Conservation (phyloP, 768 basidiomycete species). For the Boletus barrowsii region DNA sequence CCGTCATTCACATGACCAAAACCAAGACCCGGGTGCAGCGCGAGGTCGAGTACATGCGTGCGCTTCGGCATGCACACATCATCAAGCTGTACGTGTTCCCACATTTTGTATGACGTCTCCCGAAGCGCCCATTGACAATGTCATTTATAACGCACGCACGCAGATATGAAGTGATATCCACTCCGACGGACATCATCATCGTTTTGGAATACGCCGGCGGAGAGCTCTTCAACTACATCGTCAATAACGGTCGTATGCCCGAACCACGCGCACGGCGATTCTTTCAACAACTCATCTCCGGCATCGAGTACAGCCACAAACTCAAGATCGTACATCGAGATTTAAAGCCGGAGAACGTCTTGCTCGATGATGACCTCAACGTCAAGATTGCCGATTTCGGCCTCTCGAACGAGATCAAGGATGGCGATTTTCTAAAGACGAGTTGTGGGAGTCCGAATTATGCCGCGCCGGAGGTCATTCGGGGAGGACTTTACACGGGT, state of each 20-base stretch:
- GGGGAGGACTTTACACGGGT: slow-evolving; percentile 91
- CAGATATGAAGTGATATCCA: slow-evolving; percentile 88
- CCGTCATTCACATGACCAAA: slow-evolving; percentile 86
- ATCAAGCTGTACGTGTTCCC: slow-evolving; percentile 78
- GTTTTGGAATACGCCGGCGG: slow-evolving; percentile 96
- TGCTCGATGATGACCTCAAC: slow-evolving; percentile 79
- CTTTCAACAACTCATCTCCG: slow-evolving; percentile 94
- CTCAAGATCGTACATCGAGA: slow-evolving; percentile 98
- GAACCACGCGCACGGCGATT: slow-evolving; percentile 87
- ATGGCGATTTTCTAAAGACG: slow-evolving; percentile 95
- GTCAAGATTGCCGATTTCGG: slow-evolving; percentile 99
- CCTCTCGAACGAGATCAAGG: slow-evolving; percentile 91
- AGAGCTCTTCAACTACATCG: slow-evolving; percentile 98
- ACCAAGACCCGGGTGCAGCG: slow-evolving; percentile 90
- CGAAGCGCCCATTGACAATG: neutral
- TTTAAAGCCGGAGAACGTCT: slow-evolving; percentile 94
- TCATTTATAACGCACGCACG: slow-evolving; percentile 3
- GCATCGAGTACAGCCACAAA: slow-evolving; percentile 94
- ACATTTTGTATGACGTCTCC: neutral
- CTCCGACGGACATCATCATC: slow-evolving; percentile 94
- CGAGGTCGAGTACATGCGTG: slow-evolving; percentile 96
- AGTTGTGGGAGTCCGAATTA: slow-evolving; percentile 99
- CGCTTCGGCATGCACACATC: slow-evolving; percentile 93
- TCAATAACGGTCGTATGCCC: slow-evolving; percentile 86
- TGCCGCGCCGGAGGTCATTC: slow-evolving; percentile 96